Evolutionary conservation across 352 stramenopile genomes (phyloP).

Genomic region (Stephanocyclus meneghinianus): DNA sequence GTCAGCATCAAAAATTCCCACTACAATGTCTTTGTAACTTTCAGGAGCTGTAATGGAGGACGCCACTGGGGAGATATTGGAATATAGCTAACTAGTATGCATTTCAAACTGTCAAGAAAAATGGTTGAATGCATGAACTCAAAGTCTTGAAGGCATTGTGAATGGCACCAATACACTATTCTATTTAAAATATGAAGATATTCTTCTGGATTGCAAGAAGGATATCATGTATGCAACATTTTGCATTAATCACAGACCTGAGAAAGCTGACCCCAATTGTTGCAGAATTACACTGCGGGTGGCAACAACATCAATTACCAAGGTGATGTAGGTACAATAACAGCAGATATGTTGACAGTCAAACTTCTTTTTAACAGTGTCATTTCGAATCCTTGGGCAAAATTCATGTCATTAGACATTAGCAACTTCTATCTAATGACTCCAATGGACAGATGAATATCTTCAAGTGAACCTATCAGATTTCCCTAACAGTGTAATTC

Average conservation of each 20-base stretch:
- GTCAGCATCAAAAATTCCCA: neutral
- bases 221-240: too few relatives aligned
- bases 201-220: too few relatives aligned
- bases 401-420: conserved; percentile 36
- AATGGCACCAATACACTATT: conserved; percentile 41
- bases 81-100: conserved; percentile 28
- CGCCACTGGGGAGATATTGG: conserved; percentile 8
- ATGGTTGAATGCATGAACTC: conserved; percentile 39
- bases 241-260: too few relatives aligned
- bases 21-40: neutral
- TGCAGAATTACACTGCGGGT: too few relatives aligned
- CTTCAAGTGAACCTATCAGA: conserved; percentile 22
- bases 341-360: conserved; percentile 31
- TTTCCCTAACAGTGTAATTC: conserved; percentile 31
- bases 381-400: neutral
- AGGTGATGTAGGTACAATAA: conserved; percentile 25
- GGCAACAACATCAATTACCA: conserved; percentile 12
- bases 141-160: conserved; percentile 20
- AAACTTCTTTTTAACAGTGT: conserved; percentile 15
- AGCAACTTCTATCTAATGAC: conserved; percentile 19
- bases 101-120: conserved; percentile 2
- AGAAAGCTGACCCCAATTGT: too few relatives aligned
- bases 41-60: conserved; percentile 8
- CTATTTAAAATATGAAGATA: conserved; percentile 10
- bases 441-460: conserved; percentile 4